Evolutionary conservation across 2,329 filamentous ascomycete species (phyloP).

Genomic region (Sporothrix pallida): DNA sequence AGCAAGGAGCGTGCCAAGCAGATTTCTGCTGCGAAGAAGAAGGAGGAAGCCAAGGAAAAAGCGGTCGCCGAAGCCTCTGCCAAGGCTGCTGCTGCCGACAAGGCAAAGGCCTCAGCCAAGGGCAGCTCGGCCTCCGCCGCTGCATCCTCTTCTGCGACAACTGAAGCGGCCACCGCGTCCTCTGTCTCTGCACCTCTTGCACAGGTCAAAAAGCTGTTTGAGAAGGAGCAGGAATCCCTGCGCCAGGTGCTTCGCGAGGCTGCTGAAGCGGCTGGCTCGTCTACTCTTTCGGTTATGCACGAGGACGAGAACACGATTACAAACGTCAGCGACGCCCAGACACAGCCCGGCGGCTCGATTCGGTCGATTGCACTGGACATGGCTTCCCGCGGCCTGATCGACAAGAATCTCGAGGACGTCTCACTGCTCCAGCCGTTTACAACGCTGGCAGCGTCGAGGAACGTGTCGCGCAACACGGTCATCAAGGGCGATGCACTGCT

Average conservation of each 20-base stretch:
- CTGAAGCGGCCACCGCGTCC: background rate
- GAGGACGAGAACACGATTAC: background rate
- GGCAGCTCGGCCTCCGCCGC: background rate
- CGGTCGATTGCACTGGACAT: slow-evolving; percentile 39
- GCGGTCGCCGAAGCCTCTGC: slow-evolving; percentile 5
- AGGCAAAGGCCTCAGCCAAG: slow-evolving; percentile 27
- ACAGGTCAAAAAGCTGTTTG: slow-evolving; percentile 9
- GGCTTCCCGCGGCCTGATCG: slow-evolving; percentile 33
- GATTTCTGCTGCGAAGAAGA: slow-evolving; percentile 14
- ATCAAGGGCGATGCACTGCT: slow-evolving; percentile 35
- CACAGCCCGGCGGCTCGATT: slow-evolving; percentile 23
- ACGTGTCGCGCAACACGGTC: background rate
- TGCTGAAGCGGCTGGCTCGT: slow-evolving; percentile 26
- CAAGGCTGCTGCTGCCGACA: background rate
- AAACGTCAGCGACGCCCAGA: background rate
- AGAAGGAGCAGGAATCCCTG: slow-evolving; percentile 33
- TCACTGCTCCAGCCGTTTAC: slow-evolving; percentile 29
- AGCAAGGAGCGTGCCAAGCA: slow-evolving; percentile 25
- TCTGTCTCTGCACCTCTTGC: background rate
- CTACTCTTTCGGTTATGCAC: slow-evolving; percentile 10
- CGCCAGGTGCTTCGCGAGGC: slow-evolving; percentile 30
- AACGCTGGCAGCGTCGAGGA: slow-evolving; percentile 4
- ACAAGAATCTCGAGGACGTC: slow-evolving; percentile 16
- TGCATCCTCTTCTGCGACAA: background rate
- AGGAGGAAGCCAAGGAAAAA: slow-evolving; percentile 30